phyloP scores from a whole-genome alignment of 768 basidiomycete genomes.

The Suillus lakei region DNA sequence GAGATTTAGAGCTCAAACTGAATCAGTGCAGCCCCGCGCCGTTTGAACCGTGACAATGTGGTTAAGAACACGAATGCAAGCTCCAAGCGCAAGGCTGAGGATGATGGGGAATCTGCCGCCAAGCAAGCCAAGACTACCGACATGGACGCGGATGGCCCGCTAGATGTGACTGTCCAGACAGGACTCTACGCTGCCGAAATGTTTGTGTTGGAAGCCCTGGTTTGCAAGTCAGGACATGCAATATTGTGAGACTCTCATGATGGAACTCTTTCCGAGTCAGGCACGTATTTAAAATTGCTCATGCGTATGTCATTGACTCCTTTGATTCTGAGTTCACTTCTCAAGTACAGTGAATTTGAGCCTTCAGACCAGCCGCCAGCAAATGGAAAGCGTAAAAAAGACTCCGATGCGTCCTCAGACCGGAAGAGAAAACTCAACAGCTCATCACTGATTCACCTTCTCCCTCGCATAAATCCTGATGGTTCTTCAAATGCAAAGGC shows the following conservation, averaged over 20 bases:
- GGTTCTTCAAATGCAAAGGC: slow-evolving; percentile 30
- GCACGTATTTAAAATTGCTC: slow-evolving; percentile 34
- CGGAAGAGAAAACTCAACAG: slow-evolving; percentile 47
- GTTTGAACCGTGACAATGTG: no score
- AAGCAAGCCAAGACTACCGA: no score
- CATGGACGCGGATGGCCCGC: no score
- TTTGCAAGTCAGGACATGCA: slow-evolving; percentile 69
- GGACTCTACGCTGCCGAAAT: no score
- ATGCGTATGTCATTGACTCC: neutral
- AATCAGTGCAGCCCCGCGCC: no score
- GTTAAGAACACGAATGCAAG: no score
- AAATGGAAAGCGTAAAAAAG: slow-evolving; percentile 25
- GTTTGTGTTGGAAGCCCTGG: slow-evolving; percentile 46
- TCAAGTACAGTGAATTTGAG: slow-evolving; percentile 75
- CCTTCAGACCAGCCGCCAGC: slow-evolving; percentile 33
- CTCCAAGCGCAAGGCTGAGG: no score
- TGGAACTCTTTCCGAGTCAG: slow-evolving; percentile 89
- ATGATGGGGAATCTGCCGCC: no score
- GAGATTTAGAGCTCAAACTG: no score
- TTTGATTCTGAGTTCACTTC: slow-evolving; percentile 59
- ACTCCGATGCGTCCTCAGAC: slow-evolving; percentile 41
- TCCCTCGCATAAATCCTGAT: slow-evolving; percentile 29
- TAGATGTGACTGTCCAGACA: no score
- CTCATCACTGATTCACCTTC: slow-evolving; percentile 26
- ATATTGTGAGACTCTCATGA: slow-evolving; percentile 81